Conservation (phyloP, 1,284 basidiomycete species). For the Butyriboletus appendiculatus region DNA sequence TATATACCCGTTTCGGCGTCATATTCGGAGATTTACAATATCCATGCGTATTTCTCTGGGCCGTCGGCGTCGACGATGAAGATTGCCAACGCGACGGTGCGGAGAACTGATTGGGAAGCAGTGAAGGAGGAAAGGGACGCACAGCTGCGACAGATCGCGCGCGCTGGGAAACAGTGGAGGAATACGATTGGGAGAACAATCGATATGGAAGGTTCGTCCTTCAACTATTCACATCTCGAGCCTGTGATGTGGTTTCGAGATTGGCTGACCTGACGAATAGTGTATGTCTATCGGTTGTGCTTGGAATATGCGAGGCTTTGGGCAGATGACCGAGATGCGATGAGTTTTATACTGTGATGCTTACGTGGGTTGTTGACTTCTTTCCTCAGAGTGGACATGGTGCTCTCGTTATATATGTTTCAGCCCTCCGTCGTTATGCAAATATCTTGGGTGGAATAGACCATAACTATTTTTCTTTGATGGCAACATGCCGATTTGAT, state of each 20-base stretch:
- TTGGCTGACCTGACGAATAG: constrained; percentile 38
- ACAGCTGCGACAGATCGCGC: constrained; percentile 77
- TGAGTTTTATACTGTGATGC: constrained; percentile 47
- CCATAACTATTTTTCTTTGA: neutral
- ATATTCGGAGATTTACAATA: constrained; percentile 90
- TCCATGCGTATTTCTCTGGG: constrained; percentile 89
- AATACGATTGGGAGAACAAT: constrained; percentile 74
- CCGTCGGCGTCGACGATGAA: constrained; percentile 62
- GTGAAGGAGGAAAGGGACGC: constrained; percentile 66
- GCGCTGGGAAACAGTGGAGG: constrained; percentile 90
- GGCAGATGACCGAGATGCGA: constrained; percentile 79
- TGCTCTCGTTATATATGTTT: too few relatives aligned
- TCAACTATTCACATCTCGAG: neutral
- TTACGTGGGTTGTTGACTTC: too few relatives aligned
- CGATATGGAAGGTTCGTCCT: constrained; percentile 82
- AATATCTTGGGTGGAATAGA: neutral
- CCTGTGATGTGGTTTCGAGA: neutral
- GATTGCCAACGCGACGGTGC: constrained; percentile 45
- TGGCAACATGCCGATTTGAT: too few relatives aligned
- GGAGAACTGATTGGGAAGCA: constrained; percentile 30
- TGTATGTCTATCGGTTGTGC: constrained; percentile 86
- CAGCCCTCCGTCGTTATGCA: too few relatives aligned
- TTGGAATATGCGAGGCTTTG: constrained; percentile 87
- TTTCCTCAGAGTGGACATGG: too few relatives aligned
- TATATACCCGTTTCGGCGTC: constrained; percentile 87